These are phyloP conservation scores for Thielaviopsis musarum DNA, from an alignment of 2,329 filamentous ascomycete species.

Conservation along the genomic window DNA sequence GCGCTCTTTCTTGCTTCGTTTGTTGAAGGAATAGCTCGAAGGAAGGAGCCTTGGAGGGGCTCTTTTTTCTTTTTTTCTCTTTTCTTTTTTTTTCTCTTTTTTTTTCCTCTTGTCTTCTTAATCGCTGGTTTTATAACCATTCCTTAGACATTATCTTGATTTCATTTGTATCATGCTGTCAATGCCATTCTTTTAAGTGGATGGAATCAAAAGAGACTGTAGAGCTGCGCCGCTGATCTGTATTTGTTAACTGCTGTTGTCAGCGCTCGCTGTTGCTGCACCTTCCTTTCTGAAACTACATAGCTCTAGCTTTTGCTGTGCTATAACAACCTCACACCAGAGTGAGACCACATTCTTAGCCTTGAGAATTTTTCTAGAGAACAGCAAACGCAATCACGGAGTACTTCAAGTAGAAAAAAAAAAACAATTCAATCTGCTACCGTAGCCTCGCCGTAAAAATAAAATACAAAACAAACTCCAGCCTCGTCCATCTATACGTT, in stretches of 20 bases:
- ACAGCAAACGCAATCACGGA: neutral
- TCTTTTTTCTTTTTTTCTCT: neutral
- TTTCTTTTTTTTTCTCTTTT: neutral
- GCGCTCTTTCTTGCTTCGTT: neutral
- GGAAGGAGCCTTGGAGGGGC: constrained; percentile 5
- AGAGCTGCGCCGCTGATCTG: neutral
- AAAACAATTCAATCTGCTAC: too few relatives aligned
- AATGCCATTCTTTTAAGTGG: neutral
- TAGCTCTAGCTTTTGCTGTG: too few relatives aligned
- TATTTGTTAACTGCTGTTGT: neutral
- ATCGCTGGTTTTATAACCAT: neutral
- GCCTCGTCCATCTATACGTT: neutral
- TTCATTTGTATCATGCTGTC: neutral
- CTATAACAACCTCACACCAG: too few relatives aligned
- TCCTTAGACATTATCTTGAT: neutral
- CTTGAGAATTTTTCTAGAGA: neutral
- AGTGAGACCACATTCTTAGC: neutral
- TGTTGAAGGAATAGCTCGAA: constrained; percentile 1
- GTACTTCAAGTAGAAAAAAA: neutral
- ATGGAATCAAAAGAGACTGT: neutral
- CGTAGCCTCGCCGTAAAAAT: neutral
- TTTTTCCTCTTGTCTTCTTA: too few relatives aligned
- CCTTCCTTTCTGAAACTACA: neutral
- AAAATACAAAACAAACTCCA: neutral
- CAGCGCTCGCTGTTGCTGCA: constrained; percentile 1